Conservation (phyloP, 768 basidiomycete species). For the Boletus pseudopeckii region DNA sequence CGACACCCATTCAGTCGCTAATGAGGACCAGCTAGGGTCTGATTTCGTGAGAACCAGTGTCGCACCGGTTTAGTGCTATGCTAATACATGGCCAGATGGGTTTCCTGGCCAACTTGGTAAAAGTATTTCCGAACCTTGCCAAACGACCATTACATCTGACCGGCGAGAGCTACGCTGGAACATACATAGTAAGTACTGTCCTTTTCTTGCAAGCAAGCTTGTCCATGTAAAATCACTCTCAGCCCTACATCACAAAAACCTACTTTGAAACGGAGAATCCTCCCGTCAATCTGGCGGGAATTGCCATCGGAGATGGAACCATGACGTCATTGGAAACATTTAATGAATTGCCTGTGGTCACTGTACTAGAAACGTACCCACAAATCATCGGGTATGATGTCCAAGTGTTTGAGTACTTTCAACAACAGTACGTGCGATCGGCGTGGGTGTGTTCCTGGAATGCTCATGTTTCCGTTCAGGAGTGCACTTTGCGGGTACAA, state of each 20-base stretch:
- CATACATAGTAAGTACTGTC: slow-evolving; percentile 50
- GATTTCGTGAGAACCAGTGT: too few species aligned
- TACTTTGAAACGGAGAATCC: slow-evolving; percentile 60
- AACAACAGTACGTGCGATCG: slow-evolving; percentile 54
- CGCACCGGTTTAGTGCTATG: neutral
- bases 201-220: slow-evolving; percentile 26
- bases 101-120: slow-evolving; percentile 66
- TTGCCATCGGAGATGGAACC: slow-evolving; percentile 64
- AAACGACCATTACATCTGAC: slow-evolving; percentile 63
- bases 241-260: slow-evolving; percentile 75
- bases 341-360: slow-evolving; percentile 53
- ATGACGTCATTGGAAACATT: slow-evolving; percentile 47
- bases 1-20: too few species aligned
- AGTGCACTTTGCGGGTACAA: slow-evolving; percentile 62
- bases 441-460: neutral
- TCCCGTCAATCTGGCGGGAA: slow-evolving; percentile 61
- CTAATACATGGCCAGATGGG: slow-evolving; percentile 47
- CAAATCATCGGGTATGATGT: slow-evolving; percentile 70
- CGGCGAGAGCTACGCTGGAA: slow-evolving; percentile 74
- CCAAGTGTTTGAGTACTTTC: slow-evolving; percentile 63
- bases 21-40: too few species aligned
- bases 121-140: slow-evolving; percentile 66
- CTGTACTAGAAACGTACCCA: slow-evolving; percentile 68
- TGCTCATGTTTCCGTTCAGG: slow-evolving; percentile 32
- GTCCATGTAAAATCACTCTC: slow-evolving; percentile 18